Percentiles rank a stretch among this genome's conserved stretches.
Evolutionary conservation across 192 early-diverging fungal species (phyloP).

Genomic region (Podila epicladia): DNA sequence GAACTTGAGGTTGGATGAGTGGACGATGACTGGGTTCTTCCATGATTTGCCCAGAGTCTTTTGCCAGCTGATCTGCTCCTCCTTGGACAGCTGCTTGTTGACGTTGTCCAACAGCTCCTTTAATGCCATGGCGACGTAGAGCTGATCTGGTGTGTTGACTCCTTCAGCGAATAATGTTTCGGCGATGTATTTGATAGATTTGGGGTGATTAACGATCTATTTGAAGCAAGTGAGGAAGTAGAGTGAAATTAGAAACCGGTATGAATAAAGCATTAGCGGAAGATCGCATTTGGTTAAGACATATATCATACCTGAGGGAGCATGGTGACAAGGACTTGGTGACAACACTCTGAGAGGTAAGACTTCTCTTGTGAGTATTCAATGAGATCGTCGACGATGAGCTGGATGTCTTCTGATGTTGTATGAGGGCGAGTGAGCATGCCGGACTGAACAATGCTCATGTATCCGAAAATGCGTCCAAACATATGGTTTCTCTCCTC

Average conservation of each 20-base stretch:
- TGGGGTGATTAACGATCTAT: constrained; percentile 36
- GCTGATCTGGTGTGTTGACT: constrained; percentile 63
- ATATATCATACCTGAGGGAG: constrained; percentile 56
- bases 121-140: constrained; percentile 61
- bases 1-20: constrained; percentile 45
- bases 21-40: constrained; percentile 45
- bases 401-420: constrained; percentile 73
- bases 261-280: neutral
- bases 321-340: constrained; percentile 73
- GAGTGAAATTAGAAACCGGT: neutral
- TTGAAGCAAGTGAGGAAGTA: neutral
- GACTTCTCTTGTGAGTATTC: constrained; percentile 77
- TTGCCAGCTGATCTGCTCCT: constrained; percentile 45
- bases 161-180: constrained; percentile 51
- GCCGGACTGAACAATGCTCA: constrained; percentile 84
- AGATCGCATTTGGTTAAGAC: neutral
- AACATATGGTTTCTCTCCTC: constrained; percentile 92
- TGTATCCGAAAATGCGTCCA: constrained; percentile 90
- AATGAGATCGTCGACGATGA: constrained; percentile 73
- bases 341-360: constrained; percentile 84
- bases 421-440: constrained; percentile 72
- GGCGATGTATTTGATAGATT: constrained; percentile 54
- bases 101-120: constrained; percentile 42
- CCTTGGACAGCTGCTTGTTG: constrained; percentile 36
- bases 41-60: constrained; percentile 43